These are phyloP conservation scores for Jatropha podagrica DNA, from an alignment of 441 rosid genomes.

Conservation along the genomic window DNA sequence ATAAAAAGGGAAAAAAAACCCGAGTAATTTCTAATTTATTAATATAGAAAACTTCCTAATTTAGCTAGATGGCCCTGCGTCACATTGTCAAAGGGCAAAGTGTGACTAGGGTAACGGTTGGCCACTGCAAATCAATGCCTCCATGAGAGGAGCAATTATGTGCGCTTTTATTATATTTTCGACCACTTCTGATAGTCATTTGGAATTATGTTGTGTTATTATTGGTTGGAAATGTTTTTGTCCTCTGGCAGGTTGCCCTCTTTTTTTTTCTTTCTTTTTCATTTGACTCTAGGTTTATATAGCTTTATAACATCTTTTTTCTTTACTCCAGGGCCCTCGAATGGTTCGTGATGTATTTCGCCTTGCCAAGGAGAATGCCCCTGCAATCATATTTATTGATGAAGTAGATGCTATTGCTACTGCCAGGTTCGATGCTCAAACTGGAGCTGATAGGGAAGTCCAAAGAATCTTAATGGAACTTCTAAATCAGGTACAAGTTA, in stretches of 20 bases:
- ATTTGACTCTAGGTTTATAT: not conserved
- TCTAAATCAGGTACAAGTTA: conserved; percentile 71
- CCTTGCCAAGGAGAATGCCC: conserved; percentile 97
- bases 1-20: no score
- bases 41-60: no score
- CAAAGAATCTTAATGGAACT: conserved; percentile 98
- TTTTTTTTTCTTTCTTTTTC: not conserved
- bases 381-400: conserved; percentile 96
- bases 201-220: not conserved
- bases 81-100: not conserved
- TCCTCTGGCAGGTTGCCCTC: not conserved
- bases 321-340: conserved; percentile 76
- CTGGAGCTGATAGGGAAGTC: conserved; percentile 99
- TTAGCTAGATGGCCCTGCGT: no score
- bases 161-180: not conserved
- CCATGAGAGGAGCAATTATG: not conserved
- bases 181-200: not conserved
- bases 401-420: conserved; percentile 99
- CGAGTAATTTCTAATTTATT: no score
- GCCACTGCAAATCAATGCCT: not conserved
- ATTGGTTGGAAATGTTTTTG: not conserved
- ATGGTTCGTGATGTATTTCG: conserved; percentile 99
- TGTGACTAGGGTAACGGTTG: not conserved
- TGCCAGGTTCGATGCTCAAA: conserved; percentile 99
- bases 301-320: conserved; percentile 2